Percentiles rank a stretch among this genome's conserved stretches.
phyloP scores from a whole-genome alignment of 345 rosid genomes.

The Ailanthus altissimus region DNA sequence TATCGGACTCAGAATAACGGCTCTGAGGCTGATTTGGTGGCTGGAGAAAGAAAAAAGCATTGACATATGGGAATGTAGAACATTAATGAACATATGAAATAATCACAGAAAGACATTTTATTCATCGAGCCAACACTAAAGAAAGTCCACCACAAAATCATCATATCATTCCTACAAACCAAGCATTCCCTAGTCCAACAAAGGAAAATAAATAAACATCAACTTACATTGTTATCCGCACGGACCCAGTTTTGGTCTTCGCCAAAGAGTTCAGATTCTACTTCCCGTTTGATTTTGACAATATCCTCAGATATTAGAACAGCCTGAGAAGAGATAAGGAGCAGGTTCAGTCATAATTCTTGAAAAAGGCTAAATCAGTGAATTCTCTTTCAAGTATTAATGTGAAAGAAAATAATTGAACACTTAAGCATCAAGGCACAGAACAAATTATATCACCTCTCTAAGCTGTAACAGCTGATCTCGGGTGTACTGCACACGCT shows the following conservation, averaged over 20 bases:
- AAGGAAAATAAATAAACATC: not conserved
- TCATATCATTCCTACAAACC: not conserved
- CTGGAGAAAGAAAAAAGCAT: conserved; percentile 31
- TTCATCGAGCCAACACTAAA: not conserved
- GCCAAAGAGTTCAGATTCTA: conserved; percentile 72
- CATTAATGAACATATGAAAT: not conserved
- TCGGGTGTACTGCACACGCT: conserved; percentile 58
- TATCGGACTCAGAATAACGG: conserved; percentile 81
- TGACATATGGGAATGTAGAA: not conserved
- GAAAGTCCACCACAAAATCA: not conserved
- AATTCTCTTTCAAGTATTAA: not conserved
- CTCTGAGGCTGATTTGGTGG: conserved; percentile 47
- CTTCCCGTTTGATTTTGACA: conserved; percentile 58
- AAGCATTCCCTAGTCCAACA: not conserved
- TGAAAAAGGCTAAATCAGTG: not conserved
- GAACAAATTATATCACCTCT: conserved; percentile 44
- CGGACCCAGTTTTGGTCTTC: conserved; percentile 77
- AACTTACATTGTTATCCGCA: conserved; percentile 61
- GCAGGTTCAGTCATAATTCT: conserved; percentile 9
- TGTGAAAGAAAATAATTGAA: not conserved
- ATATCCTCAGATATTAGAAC: conserved; percentile 61
- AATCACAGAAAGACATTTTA: not conserved
- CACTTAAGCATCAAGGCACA: not conserved
- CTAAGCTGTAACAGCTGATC: conserved; percentile 73
- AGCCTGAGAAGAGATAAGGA: conserved; percentile 34